A percentile compares a stretch with the other conserved stretches of the same genome.
Conservation (phyloP, 2,329 filamentous ascomycete species). For the Malbranchea cinnamomea region DNA sequence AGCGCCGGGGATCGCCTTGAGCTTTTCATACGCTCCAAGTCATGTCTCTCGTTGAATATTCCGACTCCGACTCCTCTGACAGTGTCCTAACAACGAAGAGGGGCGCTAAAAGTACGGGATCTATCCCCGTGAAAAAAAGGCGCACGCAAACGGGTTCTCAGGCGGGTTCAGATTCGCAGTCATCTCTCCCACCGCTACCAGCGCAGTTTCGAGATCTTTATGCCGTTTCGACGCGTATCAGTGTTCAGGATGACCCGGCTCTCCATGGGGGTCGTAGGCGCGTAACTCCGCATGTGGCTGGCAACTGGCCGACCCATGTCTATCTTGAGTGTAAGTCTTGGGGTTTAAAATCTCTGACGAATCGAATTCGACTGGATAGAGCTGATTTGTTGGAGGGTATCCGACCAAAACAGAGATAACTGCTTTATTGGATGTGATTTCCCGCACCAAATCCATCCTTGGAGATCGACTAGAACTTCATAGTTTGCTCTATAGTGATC, state of each 20-base stretch:
- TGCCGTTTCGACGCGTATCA: slow-evolving; percentile 62
- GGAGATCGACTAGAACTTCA: slow-evolving; percentile 35
- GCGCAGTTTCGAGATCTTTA: slow-evolving; percentile 78
- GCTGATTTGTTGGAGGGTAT: slow-evolving; percentile 22
- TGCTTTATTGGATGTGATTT: slow-evolving; percentile 18
- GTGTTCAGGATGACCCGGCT: slow-evolving; percentile 64
- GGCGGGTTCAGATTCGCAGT: slow-evolving; percentile 11
- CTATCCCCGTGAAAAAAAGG: not conserved
- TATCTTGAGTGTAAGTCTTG: slow-evolving; percentile 57
- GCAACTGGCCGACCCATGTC: slow-evolving; percentile 85
- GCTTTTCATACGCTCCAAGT: too few species aligned
- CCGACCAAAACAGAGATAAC: slow-evolving; percentile 22
- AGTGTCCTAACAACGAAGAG: not conserved
- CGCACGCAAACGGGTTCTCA: slow-evolving; percentile 7
- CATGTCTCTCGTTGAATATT: slow-evolving; percentile 55
- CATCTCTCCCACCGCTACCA: slow-evolving; percentile 62
- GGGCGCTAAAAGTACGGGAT: not conserved
- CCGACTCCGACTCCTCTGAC: slow-evolving; percentile 31
- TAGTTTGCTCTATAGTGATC: slow-evolving; percentile 60
- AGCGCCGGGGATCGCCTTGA: too few species aligned
- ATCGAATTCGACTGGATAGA: slow-evolving; percentile 4
- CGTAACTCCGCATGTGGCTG: slow-evolving; percentile 66
- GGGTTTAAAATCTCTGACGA: too few species aligned
- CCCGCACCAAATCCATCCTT: slow-evolving; percentile 23
- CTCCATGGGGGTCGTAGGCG: slow-evolving; percentile 77